A percentile compares a stretch with the other conserved stretches of the same genome.
Evolutionary conservation across 1,284 basidiomycete species (phyloP).

Genomic region (Meira miltonrushii): DNA sequence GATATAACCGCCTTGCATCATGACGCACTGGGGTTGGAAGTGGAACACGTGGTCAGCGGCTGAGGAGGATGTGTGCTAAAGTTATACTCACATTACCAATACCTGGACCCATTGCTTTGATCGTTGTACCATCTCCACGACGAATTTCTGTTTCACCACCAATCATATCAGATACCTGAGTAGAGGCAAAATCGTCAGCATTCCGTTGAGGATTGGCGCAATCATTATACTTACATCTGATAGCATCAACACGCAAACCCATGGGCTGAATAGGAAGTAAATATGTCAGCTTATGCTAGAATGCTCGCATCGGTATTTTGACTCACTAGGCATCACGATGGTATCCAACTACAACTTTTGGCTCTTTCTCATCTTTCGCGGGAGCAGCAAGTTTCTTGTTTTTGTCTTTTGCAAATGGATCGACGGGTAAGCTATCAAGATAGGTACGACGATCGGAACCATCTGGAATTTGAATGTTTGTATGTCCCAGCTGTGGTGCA

Average conservation of each 20-base stretch:
- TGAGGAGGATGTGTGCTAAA: not conserved
- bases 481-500: slow-evolving; percentile 2
- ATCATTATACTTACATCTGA: slow-evolving; percentile 21
- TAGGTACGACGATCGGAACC: slow-evolving; percentile 11
- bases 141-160: slow-evolving; percentile 41
- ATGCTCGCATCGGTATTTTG: not conserved
- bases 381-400: slow-evolving; percentile 2
- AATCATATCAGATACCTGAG: slow-evolving; percentile 21
- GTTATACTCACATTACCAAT: slow-evolving; percentile 26
- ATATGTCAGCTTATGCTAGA: not conserved
- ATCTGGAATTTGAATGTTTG: slow-evolving; percentile 18
- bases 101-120: slow-evolving; percentile 36
- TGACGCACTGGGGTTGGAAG: slow-evolving; percentile 17
- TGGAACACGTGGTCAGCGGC: not conserved
- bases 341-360: slow-evolving; percentile 14
- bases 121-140: slow-evolving; percentile 28
- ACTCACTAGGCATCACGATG: slow-evolving; percentile 21
- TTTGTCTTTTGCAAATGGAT: slow-evolving; percentile 14
- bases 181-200: too few relatives aligned
- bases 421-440: slow-evolving; percentile 12
- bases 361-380: slow-evolving; percentile 1
- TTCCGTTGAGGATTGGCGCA: too few relatives aligned
- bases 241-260: slow-evolving; percentile 41
- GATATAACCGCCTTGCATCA: slow-evolving; percentile 37
- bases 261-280: slow-evolving; percentile 16